Evolutionary conservation across 306 rosid species (phyloP).

Genomic region (Urtica urens): DNA sequence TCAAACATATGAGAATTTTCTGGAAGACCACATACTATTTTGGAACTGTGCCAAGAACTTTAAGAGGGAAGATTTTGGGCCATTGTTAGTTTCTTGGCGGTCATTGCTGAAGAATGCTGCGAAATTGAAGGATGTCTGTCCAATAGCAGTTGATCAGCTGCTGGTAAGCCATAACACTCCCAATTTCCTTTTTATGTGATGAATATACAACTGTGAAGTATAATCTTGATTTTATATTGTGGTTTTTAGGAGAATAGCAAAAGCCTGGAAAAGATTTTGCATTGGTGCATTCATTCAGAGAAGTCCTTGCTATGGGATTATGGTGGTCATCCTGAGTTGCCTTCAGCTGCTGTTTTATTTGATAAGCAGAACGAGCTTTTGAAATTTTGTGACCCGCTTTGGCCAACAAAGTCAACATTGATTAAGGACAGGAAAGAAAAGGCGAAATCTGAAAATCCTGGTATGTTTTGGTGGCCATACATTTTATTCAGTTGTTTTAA

Average conservation of each 20-base stretch:
- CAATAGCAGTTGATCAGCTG: constrained; percentile 35
- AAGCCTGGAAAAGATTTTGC: constrained; percentile 27
- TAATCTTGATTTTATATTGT: too few relatives aligned
- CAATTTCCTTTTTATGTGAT: constrained; percentile 13
- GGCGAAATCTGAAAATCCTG: constrained; percentile 25
- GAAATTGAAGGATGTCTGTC: constrained; percentile 37
- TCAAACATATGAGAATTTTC: constrained; percentile 38
- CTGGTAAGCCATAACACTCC: constrained; percentile 40
- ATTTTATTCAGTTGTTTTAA: neutral
- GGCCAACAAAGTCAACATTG: constrained; percentile 42
- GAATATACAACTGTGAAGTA: too few relatives aligned
- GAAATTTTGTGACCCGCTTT: constrained; percentile 40
- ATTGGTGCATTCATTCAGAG: constrained; percentile 26
- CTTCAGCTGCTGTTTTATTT: constrained; percentile 45
- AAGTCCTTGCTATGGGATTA: constrained; percentile 71
- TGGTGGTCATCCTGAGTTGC: constrained; percentile 84
- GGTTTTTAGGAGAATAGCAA: constrained; percentile 38
- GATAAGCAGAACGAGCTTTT: constrained; percentile 42
- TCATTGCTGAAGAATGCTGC: constrained; percentile 46
- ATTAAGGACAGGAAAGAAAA: neutral
- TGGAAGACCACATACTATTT: constrained; percentile 50
- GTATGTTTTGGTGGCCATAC: constrained; percentile 18
- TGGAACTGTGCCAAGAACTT: constrained; percentile 32
- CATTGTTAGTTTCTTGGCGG: constrained; percentile 46
- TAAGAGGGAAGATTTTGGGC: constrained; percentile 24